phyloP scores from a whole-genome alignment of 352 stramenopile species.

The Pythium volutum region DNA sequence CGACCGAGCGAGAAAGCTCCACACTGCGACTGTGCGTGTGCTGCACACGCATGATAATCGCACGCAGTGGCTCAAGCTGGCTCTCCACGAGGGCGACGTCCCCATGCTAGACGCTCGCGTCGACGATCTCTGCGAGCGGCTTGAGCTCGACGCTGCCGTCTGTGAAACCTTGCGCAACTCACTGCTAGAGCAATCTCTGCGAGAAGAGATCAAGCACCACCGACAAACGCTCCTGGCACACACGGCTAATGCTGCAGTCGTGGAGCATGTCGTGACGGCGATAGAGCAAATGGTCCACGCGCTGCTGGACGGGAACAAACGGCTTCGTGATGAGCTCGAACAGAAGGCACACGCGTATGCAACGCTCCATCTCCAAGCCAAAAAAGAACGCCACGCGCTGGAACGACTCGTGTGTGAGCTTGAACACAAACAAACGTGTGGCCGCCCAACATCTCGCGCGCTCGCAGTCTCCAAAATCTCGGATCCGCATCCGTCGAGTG shows the following conservation, averaged over 20 bases:
- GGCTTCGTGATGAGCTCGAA: conserved; percentile 8
- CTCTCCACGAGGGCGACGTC: conserved; percentile 15
- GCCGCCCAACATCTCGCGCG: neutral
- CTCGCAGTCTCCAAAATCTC: neutral
- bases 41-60: neutral
- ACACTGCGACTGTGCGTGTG: conserved; percentile 3
- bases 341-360: conserved; percentile 21
- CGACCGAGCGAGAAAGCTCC: conserved; percentile 6
- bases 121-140: conserved; percentile 11
- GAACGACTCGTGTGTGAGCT: conserved; percentile 17
- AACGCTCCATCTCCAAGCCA: neutral
- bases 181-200: conserved; percentile 10
- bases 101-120: conserved; percentile 9
- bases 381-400: neutral
- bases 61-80: conserved; percentile 15
- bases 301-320: neutral
- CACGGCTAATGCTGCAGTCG: neutral
- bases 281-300: conserved; percentile 12
- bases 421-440: neutral
- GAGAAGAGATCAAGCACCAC: conserved; percentile 19
- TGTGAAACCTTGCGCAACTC: conserved; percentile 12
- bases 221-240: neutral
- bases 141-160: neutral
- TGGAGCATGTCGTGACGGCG: neutral
- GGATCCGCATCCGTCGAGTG: neutral